Evolutionary conservation across 495 filamentous ascomycete genomes (phyloP), one percentile per base, ranked within the genome.

Genomic region (Penicillium herquei): DNA sequence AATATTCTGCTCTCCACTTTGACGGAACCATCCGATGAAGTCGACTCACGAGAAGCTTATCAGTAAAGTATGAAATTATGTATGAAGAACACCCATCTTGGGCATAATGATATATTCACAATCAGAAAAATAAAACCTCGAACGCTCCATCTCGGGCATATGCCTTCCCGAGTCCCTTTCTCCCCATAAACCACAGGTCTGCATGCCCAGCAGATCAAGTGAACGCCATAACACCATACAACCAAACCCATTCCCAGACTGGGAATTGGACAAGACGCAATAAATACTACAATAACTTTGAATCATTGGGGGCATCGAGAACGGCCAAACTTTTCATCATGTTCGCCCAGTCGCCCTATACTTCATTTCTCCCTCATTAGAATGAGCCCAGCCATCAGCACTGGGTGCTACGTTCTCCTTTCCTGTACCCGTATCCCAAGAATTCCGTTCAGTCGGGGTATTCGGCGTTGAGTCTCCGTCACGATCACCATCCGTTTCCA

Each of bases 391-490:
- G 13, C 18, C 41, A 33, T 47, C 39, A 3, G 21, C 18, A 45
- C 42, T 37, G 32, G 58, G 54, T 21, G 44, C 49, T 32, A 52
- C 39, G 43, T 65, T 56, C 54, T 58, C 56, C 45, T 57, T 62
- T 6, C 41, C 59, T 6, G 35, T 39, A 34, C 12, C 34, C 34
- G 8, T 13, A 37, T 13, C 34, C 34, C 34, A 13, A 37, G 34
- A 37, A 13, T 9, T 41, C n/a, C n/a, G 16, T 13, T 21, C 21
- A 18, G 34, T 13, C 39, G 21, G 1, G 6, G 18, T 26, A n/a
- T 40, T 16, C 21, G 3, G 14, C 21, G 34, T 31, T 16, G 3
- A 40, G 0, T 51, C 49, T 26, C 41, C 43, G 21, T 57, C 62
- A 5, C 39, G 44, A 34, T 33, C 30, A 8, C 14, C 12, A 42